Evolutionary conservation across 768 basidiomycete species (phyloP), one percentile per base, ranked within the genome.

Genomic region (Suillus bovinus): DNA sequence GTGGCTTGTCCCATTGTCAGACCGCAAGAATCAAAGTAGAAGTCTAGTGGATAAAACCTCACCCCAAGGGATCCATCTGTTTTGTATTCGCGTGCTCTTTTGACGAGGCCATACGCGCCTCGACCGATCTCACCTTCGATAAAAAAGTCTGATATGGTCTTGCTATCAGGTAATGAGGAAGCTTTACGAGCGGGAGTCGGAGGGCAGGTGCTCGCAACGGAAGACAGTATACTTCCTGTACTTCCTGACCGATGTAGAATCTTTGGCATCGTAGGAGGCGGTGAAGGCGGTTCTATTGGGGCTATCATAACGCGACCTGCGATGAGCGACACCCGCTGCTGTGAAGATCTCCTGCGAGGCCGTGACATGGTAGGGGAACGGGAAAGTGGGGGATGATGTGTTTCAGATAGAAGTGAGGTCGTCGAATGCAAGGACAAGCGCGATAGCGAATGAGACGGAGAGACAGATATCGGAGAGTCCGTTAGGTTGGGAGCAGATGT

Each of bases 61-160:
- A 96, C 94, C 69, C 96, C 96, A n/a, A 89, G 77, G 44, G 86
- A 81, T 6, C 92, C 93, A 73, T 93, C 88, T 9, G 80, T 69
- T 41, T 81, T 82, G 66, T 89, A 89, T 71, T 95, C 92, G 64
- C 91, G 83, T 2, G 87, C 96, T 60, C 93, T 83, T 75, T 96
- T 95, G 42, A 99, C 96, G 47, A 98, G 81, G 2, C 96, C 96
- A 74, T 98, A 98, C 13, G 96, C 96, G 11, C 96, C 96, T 61
- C 93, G 84, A 16, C 96, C 96, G 29, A 96, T 92, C 70, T 96
- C 94, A 50, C 84, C 84, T 68, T 94, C 86, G 60, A 97, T 89
- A 24, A 89, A 82, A 71, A 91, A 97, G 68, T 94, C 90, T 6
- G 88, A 88, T 64, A 98, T 94, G 64, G 83, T 91, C 63, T 88